Percentiles rank a stretch among this genome's conserved stretches.
These are phyloP conservation scores for Nemania diffusa DNA, from an alignment of 2,329 filamentous ascomycete genomes.

Conservation along the genomic window DNA sequence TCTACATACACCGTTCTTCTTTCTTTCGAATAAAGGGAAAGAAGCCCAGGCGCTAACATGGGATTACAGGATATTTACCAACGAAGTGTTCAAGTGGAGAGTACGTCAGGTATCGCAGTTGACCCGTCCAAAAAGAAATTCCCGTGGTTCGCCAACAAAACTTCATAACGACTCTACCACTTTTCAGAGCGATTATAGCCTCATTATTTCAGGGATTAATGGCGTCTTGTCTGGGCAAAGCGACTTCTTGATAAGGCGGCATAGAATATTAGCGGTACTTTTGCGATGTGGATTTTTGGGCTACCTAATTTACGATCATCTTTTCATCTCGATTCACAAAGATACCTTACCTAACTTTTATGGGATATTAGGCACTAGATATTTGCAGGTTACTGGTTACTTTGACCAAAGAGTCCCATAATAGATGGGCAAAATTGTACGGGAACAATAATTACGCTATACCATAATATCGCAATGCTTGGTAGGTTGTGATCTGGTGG, in stretches of 20 bases:
- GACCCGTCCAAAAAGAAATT: constrained; percentile 72
- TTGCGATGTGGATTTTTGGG: constrained; percentile 19
- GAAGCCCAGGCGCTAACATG: constrained; percentile 34
- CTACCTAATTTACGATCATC: constrained; percentile 17
- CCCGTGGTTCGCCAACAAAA: constrained; percentile 68
- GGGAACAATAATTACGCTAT: neutral
- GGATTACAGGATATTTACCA: constrained; percentile 69
- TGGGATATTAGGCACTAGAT: neutral
- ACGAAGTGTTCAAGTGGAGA: constrained; percentile 69
- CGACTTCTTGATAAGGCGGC: constrained; percentile 25
- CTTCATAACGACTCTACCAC: constrained; percentile 28
- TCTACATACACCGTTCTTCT: neutral
- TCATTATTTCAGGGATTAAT: constrained; percentile 18
- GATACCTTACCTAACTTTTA: constrained; percentile 11
- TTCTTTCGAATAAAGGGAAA: neutral
- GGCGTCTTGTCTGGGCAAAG: constrained; percentile 35
- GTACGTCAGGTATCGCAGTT: constrained; percentile 54
- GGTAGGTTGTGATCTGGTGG: neutral
- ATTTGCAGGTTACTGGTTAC: constrained; percentile 1
- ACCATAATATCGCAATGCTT: neutral
- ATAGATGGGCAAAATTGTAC: neutral
- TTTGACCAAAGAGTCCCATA: neutral
- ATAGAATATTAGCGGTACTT: constrained; percentile 31
- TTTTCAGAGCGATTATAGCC: constrained; percentile 19
- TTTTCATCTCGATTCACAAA: constrained; percentile 8